phyloP scores from a whole-genome alignment of 73 alveolate genomes.

The Stentor roeselii region DNA sequence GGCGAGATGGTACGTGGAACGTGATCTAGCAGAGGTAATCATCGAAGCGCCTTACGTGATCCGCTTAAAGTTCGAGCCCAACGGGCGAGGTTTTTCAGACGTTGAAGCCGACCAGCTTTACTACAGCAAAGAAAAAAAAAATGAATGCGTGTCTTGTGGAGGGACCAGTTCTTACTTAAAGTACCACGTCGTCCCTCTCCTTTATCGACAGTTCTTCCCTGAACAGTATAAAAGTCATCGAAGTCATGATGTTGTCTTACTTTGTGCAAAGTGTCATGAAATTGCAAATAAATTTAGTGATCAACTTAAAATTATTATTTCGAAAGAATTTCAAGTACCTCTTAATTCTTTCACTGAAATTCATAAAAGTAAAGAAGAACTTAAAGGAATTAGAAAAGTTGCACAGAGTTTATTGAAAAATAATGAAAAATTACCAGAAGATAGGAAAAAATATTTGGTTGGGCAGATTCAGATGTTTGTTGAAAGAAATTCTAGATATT shows the following conservation, averaged over 20 bases:
- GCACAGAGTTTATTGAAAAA: constrained; percentile 42
- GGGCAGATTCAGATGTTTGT: constrained; percentile 26
- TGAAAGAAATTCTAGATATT: constrained; percentile 31
- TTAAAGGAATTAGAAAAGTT: constrained; percentile 34
- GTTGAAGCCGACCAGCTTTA: constrained; percentile 58
- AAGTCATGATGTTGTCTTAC: constrained; percentile 92
- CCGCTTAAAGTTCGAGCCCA: constrained; percentile 80
- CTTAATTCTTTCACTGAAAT: constrained; percentile 54
- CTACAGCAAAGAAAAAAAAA: constrained; percentile 62
- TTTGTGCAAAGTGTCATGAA: constrained; percentile 95
- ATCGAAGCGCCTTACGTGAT: constrained; percentile 75
- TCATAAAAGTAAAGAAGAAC: constrained; percentile 34
- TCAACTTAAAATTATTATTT: constrained; percentile 57
- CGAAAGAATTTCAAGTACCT: constrained; percentile 75
- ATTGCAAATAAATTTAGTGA: constrained; percentile 76
- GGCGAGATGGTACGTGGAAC: constrained; percentile 79
- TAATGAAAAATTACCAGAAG: constrained; percentile 41
- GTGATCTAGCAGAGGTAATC: constrained; percentile 66
- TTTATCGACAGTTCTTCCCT: constrained; percentile 81
- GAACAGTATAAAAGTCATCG: constrained; percentile 87
- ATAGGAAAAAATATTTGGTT: constrained; percentile 19
- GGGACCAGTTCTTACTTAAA: constrained; percentile 65
- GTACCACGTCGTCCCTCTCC: constrained; percentile 78
- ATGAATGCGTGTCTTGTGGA: constrained; percentile 90
- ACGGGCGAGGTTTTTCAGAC: constrained; percentile 65